Evolutionary conservation across 257 asterid species (phyloP), one percentile per base, ranked within the genome.

Genomic region (Solanum appendiculatum): DNA sequence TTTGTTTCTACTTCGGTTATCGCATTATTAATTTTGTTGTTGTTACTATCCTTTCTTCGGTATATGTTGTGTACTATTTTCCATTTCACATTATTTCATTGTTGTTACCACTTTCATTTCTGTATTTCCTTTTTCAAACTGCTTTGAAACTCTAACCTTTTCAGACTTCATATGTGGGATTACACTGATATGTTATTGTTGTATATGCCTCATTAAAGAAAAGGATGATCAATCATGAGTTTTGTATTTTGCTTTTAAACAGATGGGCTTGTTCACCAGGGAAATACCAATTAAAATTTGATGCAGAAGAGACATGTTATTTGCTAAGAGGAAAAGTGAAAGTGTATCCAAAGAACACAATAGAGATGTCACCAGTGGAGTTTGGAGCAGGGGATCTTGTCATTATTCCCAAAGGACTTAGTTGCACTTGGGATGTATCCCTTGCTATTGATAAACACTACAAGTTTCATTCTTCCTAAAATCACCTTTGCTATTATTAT

Each of bases 261-360:
- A 94, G 99, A 88, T 96, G 99, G 98, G 98, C 96, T 40, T 95
- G 99, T 82, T 87, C 97, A 5, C 96, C 98, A 8, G 99, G 98
- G 84, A 96, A 92, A 64, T 96, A 94, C 86, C 92, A 95, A 91
- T 92, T 96, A 36, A 95, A 95, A 83, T 93, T 90, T 85, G 98
- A 96, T 81, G 98, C 96, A 12, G 91, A 90, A 85, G 95, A 96
- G 89, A 96, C 98, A 0, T 95, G 98, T 63, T 96, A 96, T 86
- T 48, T 96, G 56, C 84, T 95, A 33, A 92, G 96, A 14, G 99
- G 98, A 54, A 93, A 86, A 86, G 99, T 95, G 34, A 96, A 91
- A 86, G 98, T 95, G 4, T 92, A 92, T 87, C 92, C 94, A 2
- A 95, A 93, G 84, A 88, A 95, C 85, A 60, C 93, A 12, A 68